These are phyloP conservation scores for Zygosaccharomyces pseudobailii DNA, from an alignment of 1,139 yeast species.

Conservation along the genomic window DNA sequence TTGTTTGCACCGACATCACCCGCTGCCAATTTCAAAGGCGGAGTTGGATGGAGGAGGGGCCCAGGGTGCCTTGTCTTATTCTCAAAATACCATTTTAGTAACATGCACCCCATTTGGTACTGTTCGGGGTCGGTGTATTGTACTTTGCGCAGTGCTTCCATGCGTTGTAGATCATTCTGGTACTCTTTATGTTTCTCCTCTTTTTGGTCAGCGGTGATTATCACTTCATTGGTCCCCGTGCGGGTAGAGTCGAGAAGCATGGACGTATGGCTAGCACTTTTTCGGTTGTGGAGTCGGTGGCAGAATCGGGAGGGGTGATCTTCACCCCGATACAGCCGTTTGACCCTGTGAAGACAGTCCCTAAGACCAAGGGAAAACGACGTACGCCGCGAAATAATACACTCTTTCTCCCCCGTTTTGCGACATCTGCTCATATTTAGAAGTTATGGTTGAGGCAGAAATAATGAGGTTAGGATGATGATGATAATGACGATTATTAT, in stretches of 20 bases:
- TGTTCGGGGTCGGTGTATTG: neutral
- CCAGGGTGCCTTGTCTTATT: neutral
- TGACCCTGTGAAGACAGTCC: neutral
- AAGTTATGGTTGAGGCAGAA: too few species aligned
- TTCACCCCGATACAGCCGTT: neutral
- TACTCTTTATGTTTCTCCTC: slow-evolving; percentile 1
- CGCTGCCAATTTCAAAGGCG: neutral
- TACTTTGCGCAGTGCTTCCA: neutral
- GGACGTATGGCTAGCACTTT: neutral
- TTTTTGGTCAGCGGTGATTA: neutral
- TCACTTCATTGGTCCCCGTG: neutral
- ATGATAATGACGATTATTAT: neutral
- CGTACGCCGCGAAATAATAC: neutral
- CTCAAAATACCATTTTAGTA: slow-evolving; percentile 5
- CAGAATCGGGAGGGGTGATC: neutral
- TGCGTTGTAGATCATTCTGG: neutral
- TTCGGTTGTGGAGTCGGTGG: neutral
- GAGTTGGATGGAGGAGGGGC: neutral
- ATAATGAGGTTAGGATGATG: too few species aligned
- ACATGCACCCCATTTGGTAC: slow-evolving; percentile 5
- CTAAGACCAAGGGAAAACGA: neutral
- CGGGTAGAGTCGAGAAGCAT: neutral
- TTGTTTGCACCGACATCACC: neutral
- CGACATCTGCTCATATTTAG: too few species aligned
- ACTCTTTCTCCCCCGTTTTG: too few species aligned